These are phyloP conservation scores for Magnusiomyces magnusii DNA, from an alignment of 1,139 yeast genomes.

Conservation along the genomic window DNA sequence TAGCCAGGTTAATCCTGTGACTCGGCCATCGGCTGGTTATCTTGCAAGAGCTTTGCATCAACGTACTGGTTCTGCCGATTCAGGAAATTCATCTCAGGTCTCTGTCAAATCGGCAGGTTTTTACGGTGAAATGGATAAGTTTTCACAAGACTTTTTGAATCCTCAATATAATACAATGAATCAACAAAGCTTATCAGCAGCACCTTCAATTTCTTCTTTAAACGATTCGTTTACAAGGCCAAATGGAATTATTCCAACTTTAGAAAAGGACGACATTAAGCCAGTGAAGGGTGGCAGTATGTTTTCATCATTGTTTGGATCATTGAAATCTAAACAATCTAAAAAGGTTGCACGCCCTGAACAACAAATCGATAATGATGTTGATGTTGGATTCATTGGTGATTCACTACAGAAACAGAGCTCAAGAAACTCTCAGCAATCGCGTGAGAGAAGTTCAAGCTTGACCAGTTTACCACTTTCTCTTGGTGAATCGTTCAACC, in stretches of 20 bases:
- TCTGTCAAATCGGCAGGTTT: constrained; percentile 11
- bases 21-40: constrained; percentile 22
- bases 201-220: background rate
- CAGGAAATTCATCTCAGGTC: background rate
- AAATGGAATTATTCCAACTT: background rate
- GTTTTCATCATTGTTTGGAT: constrained; percentile 15
- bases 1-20: constrained; percentile 6
- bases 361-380: constrained; percentile 2
- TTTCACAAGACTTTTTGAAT: constrained; percentile 6
- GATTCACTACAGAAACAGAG: background rate
- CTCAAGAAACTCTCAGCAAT: background rate
- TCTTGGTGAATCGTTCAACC: constrained; percentile 15
- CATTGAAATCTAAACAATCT: constrained; percentile 11
- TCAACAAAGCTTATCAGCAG: background rate
- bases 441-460: constrained; percentile 13
- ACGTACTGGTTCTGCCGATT: constrained; percentile 11
- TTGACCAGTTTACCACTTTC: constrained; percentile 13
- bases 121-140: background rate
- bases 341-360: background rate
- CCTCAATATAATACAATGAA: constrained; percentile 3
- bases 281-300: constrained; percentile 14
- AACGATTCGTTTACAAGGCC: background rate
- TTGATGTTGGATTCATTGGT: constrained; percentile 8
- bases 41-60: constrained; percentile 21
- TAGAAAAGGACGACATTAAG: constrained; percentile 2